Evolutionary conservation across 352 stramenopile genomes (phyloP).

Genomic region (Phytophthora pistaciae): DNA sequence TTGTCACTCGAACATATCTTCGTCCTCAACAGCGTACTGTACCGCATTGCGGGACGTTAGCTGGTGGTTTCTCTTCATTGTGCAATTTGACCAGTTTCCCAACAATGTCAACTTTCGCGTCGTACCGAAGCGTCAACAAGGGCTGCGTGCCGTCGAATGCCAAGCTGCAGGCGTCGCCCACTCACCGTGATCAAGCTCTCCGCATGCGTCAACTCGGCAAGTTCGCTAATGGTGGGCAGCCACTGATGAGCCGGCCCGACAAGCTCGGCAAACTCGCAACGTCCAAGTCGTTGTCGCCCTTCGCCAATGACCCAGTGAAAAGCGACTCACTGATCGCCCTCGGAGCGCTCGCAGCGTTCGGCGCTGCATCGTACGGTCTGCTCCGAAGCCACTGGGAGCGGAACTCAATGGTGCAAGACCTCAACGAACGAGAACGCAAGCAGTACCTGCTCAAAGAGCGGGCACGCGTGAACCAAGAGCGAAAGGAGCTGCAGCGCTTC

Average conservation of each 20-base stretch:
- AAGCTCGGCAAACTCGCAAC: background rate
- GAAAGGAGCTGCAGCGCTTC: background rate
- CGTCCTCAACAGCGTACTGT: constrained; percentile 1
- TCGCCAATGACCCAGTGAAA: background rate
- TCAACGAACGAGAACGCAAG: constrained; percentile 2
- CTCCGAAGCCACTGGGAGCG: constrained; percentile 12
- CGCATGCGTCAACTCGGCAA: background rate
- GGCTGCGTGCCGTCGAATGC: background rate
- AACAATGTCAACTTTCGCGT: constrained; percentile 12
- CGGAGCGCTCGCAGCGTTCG: constrained; percentile 11
- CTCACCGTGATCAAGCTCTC: background rate
- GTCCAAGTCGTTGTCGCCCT: background rate
- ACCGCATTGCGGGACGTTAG: background rate
- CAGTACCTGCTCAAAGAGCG: background rate
- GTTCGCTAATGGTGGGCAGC: background rate
- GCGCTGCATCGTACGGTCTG: constrained; percentile 12
- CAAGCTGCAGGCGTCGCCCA: background rate
- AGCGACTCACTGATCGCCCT: constrained; percentile 3
- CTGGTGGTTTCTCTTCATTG: background rate
- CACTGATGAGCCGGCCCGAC: background rate
- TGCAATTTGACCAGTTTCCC: background rate
- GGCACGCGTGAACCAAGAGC: background rate
- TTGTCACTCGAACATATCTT: background rate
- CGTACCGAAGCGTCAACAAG: constrained; percentile 5
- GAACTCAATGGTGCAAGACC: constrained; percentile 1